Evolutionary conservation across 2,329 filamentous ascomycete species (phyloP).

Genomic region (Diaporthe eres): DNA sequence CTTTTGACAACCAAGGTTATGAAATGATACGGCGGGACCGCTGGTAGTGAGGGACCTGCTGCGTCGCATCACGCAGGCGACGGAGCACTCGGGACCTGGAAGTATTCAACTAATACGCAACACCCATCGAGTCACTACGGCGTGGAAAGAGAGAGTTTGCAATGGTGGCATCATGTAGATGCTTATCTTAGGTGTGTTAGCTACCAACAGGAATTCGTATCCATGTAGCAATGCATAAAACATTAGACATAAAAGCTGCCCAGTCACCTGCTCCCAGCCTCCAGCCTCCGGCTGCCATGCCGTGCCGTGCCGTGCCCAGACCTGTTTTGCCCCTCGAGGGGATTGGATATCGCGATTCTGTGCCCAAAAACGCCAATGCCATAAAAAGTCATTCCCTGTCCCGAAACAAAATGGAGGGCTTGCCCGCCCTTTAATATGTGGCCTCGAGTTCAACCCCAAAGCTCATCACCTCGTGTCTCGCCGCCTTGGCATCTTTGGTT

Average conservation of each 20-base stretch:
- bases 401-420: constrained; percentile 7
- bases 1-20: background rate
- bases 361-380: constrained; percentile 36
- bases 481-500: constrained; percentile 35
- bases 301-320: constrained; percentile 31
- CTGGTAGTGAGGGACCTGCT: background rate
- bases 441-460: constrained; percentile 35
- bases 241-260: constrained; percentile 42
- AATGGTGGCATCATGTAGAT: background rate
- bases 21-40: background rate
- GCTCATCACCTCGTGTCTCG: constrained; percentile 34
- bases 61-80: too few species aligned
- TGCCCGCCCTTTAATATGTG: background rate
- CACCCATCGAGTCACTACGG: background rate
- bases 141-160: background rate
- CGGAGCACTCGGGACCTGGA: background rate
- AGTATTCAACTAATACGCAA: background rate
- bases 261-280: constrained; percentile 12
- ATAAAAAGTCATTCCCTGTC: constrained; percentile 28
- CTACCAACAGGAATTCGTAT: constrained; percentile 36
- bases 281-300: constrained; percentile 20
- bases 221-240: constrained; percentile 42
- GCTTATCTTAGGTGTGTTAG: constrained; percentile 31
- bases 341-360: constrained; percentile 27
- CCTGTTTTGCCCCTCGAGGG: constrained; percentile 32